Conservation (phyloP, 164 flowering plant genomes). For the Malania oleifera region DNA sequence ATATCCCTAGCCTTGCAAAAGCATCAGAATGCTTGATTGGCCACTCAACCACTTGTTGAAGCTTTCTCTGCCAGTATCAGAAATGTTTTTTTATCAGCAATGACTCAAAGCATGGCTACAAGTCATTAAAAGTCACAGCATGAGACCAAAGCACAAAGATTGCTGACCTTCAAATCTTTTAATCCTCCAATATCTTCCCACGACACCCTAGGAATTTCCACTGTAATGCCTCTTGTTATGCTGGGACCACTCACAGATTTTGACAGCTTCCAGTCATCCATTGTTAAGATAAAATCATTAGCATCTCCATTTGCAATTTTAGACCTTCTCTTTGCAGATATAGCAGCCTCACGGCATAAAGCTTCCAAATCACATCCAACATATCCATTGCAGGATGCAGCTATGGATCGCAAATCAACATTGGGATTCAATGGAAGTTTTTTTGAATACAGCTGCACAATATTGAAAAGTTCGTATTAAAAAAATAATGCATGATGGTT, state of each 20-base stretch:
- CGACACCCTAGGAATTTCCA: slow-evolving; percentile 77
- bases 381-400: slow-evolving; percentile 88
- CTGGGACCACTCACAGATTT: slow-evolving; percentile 80
- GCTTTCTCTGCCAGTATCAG: slow-evolving; percentile 90
- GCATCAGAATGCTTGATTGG: slow-evolving; percentile 80
- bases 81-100: no score
- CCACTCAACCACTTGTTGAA: slow-evolving; percentile 96
- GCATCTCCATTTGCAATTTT: slow-evolving; percentile 25
- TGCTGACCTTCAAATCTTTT: slow-evolving; percentile 71
- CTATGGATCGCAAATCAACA: slow-evolving; percentile 66
- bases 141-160: neutral
- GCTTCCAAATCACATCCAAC: slow-evolving; percentile 98
- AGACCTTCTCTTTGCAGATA: slow-evolving; percentile 42
- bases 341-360: slow-evolving; percentile 73
- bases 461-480: no score
- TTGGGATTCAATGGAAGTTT: slow-evolving; percentile 53
- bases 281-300: slow-evolving; percentile 24
- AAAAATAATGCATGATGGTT: neutral
- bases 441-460: slow-evolving; percentile 70
- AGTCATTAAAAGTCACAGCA: slow-evolving; percentile 1
- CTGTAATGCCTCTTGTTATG: slow-evolving; percentile 88
- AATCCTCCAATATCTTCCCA: slow-evolving; percentile 98
- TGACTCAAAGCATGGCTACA: neutral
- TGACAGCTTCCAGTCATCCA: slow-evolving; percentile 79
- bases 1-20: slow-evolving; percentile 70